A percentile compares a stretch with the other conserved stretches of the same genome.
Evolutionary conservation across 2,329 filamentous ascomycete species (phyloP).

Genomic region (Phaeosphaeriaceae sp.): DNA sequence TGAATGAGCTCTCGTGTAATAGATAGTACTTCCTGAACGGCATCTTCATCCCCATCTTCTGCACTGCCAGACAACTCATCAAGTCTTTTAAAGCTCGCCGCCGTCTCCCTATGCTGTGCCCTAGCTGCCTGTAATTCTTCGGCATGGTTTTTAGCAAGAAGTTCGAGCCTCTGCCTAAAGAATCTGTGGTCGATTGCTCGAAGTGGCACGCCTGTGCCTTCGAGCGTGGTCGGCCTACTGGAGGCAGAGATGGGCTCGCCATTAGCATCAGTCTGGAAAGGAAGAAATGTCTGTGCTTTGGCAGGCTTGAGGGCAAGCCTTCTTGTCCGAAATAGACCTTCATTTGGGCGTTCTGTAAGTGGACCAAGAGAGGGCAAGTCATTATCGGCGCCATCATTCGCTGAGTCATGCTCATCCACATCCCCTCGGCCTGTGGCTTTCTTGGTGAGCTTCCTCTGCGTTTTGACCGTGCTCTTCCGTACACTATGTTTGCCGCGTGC

Average conservation of each 20-base stretch:
- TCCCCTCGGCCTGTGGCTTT: constrained; percentile 27
- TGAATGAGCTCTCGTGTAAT: constrained; percentile 64
- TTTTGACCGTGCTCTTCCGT: constrained; percentile 35
- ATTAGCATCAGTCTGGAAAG: constrained; percentile 23
- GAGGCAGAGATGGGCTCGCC: constrained; percentile 7
- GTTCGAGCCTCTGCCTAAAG: constrained; percentile 38
- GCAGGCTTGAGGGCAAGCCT: constrained; percentile 19
- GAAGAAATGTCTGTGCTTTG: constrained; percentile 37
- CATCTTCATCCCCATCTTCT: constrained; percentile 57
- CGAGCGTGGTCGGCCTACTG: constrained; percentile 22
- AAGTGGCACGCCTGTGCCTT: constrained; percentile 38
- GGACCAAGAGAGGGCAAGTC: constrained; percentile 24
- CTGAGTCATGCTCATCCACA: constrained; percentile 26
- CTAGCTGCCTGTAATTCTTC: constrained; percentile 53
- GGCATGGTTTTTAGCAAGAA: constrained; percentile 27
- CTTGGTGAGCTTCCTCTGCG: constrained; percentile 33
- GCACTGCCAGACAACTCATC: constrained; percentile 50
- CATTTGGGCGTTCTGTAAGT: constrained; percentile 30
- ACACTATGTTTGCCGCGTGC: constrained; percentile 36
- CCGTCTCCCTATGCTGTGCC: constrained; percentile 46
- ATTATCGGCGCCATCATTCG: constrained; percentile 15
- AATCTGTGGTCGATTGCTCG: constrained; percentile 36
- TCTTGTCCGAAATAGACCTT: constrained; percentile 39
- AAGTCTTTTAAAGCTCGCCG: constrained; percentile 54
- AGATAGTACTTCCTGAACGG: constrained; percentile 63